These are phyloP conservation scores for Gossypium australe DNA, from an alignment of 345 rosid genomes.

Conservation along the genomic window DNA sequence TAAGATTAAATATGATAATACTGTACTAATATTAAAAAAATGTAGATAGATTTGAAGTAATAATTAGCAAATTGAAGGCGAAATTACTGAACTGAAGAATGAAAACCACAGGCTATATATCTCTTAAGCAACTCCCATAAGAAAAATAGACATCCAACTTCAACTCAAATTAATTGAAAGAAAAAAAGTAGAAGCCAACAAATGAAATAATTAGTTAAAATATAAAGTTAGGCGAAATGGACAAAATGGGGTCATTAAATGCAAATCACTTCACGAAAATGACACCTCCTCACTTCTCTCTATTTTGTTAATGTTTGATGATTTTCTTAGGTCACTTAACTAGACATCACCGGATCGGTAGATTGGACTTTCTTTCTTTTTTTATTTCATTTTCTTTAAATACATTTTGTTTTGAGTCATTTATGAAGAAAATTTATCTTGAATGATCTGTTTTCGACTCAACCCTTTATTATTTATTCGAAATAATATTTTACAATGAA, in stretches of 20 bases:
- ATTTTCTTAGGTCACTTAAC: not conserved
- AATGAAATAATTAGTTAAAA: not conserved
- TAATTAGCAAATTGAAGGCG: not conserved
- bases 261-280: not conserved
- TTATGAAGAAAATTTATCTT: no score
- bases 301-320: not conserved
- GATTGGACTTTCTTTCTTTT: no score
- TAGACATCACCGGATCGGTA: not conserved
- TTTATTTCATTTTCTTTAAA: no score
- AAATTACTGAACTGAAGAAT: not conserved
- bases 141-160: not conserved
- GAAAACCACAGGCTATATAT: not conserved
- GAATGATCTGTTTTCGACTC: no score
- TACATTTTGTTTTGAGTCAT: no score
- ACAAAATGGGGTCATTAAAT: not conserved
- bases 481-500: no score
- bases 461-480: no score
- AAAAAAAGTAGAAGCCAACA: not conserved
- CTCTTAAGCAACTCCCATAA: not conserved
- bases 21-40: accelerated
- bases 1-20: no score
- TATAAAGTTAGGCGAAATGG: not conserved
- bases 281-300: not conserved
- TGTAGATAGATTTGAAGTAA: not conserved
- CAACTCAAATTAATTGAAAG: not conserved